phyloP scores from a whole-genome alignment of 2,329 filamentous ascomycete species.

The Cercospora sp. region DNA sequence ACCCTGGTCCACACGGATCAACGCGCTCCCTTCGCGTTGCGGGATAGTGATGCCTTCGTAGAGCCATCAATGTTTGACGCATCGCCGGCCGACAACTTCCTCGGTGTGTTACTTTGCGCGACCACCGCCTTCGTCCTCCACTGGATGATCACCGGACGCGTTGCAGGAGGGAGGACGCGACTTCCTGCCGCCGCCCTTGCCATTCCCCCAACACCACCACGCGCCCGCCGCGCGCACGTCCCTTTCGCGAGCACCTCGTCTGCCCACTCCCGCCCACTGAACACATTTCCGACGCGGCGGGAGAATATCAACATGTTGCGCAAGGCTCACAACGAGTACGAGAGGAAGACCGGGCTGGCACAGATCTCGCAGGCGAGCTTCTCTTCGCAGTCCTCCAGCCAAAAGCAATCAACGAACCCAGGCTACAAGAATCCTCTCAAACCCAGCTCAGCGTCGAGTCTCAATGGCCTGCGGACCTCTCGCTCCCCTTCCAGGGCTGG shows the following conservation, averaged over 20 bases:
- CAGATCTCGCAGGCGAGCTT: slow-evolving; percentile 55
- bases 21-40: slow-evolving; percentile 10
- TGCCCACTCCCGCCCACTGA: background rate
- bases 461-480: slow-evolving; percentile 30
- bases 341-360: slow-evolving; percentile 37
- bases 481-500: slow-evolving; percentile 22
- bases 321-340: slow-evolving; percentile 43
- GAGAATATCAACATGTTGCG: slow-evolving; percentile 42
- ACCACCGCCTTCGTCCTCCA: slow-evolving; percentile 26
- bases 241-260: slow-evolving; percentile 15
- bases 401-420: slow-evolving; percentile 43
- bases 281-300: slow-evolving; percentile 16
- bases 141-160: slow-evolving; percentile 35
- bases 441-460: slow-evolving; percentile 31
- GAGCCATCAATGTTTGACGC: slow-evolving; percentile 13
- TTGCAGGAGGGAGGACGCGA: slow-evolving; percentile 32
- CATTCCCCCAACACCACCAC: slow-evolving; percentile 24
- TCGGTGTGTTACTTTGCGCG: slow-evolving; percentile 18
- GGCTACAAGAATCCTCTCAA: slow-evolving; percentile 39
- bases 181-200: slow-evolving; percentile 23
- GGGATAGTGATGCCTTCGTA: background rate
- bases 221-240: slow-evolving; percentile 10
- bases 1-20: slow-evolving; percentile 1
- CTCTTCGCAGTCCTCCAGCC: slow-evolving; percentile 58
- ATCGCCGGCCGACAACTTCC: slow-evolving; percentile 2